Evolutionary conservation across 495 filamentous ascomycete species (phyloP).

Genomic region (Talaromyces thailandensis): DNA sequence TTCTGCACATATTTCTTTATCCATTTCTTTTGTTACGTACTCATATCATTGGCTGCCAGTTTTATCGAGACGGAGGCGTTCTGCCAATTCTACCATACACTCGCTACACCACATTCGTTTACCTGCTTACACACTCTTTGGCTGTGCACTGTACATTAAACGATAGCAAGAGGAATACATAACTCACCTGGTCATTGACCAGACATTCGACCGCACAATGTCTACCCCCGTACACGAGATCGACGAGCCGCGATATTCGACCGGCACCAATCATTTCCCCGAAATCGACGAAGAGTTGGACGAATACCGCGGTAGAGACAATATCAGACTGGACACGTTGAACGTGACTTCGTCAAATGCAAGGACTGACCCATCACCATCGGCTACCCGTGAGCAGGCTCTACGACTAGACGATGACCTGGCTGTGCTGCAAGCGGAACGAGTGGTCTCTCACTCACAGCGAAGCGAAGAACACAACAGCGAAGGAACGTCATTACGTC

Average conservation of each 20-base stretch:
- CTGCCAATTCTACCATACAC: neutral
- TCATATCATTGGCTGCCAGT: neutral
- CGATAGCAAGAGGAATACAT: neutral
- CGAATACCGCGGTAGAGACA: conserved; percentile 8
- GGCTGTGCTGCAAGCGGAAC: conserved; percentile 73
- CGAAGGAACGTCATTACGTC: conserved; percentile 30
- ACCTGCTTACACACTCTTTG: neutral
- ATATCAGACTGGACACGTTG: neutral
- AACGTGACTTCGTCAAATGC: neutral
- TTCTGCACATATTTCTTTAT: neutral
- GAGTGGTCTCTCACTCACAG: conserved; percentile 51
- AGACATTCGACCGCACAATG: conserved; percentile 24
- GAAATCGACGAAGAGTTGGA: conserved; percentile 18
- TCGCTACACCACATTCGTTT: neutral
- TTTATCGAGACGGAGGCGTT: neutral
- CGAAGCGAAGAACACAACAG: conserved; percentile 32
- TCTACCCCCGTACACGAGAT: conserved; percentile 42
- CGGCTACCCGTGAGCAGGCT: conserved; percentile 54
- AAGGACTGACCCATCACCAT: conserved; percentile 31
- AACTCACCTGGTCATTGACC: neutral
- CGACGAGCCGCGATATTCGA: conserved; percentile 22
- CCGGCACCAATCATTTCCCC: conserved; percentile 12
- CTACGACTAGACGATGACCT: conserved; percentile 76
- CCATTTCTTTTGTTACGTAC: neutral
- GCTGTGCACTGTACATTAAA: neutral